Percentiles rank a stretch among this genome's conserved stretches.
phyloP scores from a whole-genome alignment of 1,284 basidiomycete species.

The Trichosporon faecale region DNA sequence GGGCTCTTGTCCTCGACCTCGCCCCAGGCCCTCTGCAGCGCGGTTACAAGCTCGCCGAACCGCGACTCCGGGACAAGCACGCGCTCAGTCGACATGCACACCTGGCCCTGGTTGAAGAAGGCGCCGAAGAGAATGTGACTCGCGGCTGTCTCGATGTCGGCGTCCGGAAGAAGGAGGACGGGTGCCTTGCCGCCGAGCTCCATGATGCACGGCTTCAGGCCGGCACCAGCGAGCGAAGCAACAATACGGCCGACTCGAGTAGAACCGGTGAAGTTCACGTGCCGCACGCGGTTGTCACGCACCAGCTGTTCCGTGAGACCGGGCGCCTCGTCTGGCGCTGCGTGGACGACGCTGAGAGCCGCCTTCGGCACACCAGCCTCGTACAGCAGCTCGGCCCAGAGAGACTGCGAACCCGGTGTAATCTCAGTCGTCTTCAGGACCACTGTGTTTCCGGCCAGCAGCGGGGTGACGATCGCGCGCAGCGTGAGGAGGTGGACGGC shows the following conservation, averaged over 20 bases:
- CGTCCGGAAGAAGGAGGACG: constrained; percentile 59
- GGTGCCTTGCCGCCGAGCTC: constrained; percentile 56
- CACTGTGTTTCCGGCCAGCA: constrained; percentile 65
- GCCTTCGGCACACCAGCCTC: constrained; percentile 62
- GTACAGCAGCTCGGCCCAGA: constrained; percentile 54
- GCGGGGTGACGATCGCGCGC: constrained; percentile 58
- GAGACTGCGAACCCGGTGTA: constrained; percentile 57
- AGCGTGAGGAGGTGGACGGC: constrained; percentile 29
- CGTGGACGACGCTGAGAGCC: constrained; percentile 61
- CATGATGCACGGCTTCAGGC: constrained; percentile 51
- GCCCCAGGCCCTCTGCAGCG: constrained; percentile 26
- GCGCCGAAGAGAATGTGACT: constrained; percentile 58
- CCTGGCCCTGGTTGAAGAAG: constrained; percentile 63
- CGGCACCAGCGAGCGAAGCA: constrained; percentile 46
- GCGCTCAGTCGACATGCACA: constrained; percentile 70
- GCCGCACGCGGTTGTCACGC: constrained; percentile 56
- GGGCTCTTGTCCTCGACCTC: constrained; percentile 36
- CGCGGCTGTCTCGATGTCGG: constrained; percentile 60
- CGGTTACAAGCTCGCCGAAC: constrained; percentile 53
- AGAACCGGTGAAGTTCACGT: constrained; percentile 55
- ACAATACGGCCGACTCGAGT: constrained; percentile 51
- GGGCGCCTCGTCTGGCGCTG: constrained; percentile 56
- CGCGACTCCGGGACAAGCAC: constrained; percentile 57
- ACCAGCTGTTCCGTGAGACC: constrained; percentile 58
- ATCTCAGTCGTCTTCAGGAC: constrained; percentile 63